These are phyloP conservation scores for Ustilago cynodontis DNA, from an alignment of 1,284 basidiomycete species.

Conservation along the genomic window DNA sequence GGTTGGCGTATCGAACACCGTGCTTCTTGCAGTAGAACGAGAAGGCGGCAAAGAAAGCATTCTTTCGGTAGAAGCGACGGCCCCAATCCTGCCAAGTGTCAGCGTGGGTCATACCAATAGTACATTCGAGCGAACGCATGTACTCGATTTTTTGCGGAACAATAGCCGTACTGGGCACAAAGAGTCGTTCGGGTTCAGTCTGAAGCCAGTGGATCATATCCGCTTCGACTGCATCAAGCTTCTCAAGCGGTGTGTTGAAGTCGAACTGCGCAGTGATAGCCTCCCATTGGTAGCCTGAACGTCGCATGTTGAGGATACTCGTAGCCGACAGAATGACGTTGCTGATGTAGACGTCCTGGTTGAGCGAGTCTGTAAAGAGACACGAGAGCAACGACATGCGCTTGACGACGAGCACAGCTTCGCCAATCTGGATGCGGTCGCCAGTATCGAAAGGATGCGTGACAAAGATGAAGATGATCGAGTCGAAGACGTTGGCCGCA, in stretches of 20 bases:
- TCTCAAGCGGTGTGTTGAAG: constrained; percentile 63
- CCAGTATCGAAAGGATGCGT: constrained; percentile 68
- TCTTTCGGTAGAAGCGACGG: constrained; percentile 59
- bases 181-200: constrained; percentile 66
- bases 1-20: constrained; percentile 60
- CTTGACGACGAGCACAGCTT: constrained; percentile 59
- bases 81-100: constrained; percentile 69
- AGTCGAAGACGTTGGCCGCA: constrained; percentile 66
- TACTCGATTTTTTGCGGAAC: constrained; percentile 63
- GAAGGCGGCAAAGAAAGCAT: constrained; percentile 65
- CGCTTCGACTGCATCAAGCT: constrained; percentile 65
- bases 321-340: constrained; percentile 59
- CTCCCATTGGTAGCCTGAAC: constrained; percentile 67
- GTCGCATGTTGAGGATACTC: constrained; percentile 64
- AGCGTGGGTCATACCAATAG: constrained; percentile 67
- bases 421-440: constrained; percentile 59
- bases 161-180: constrained; percentile 63
- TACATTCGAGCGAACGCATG: constrained; percentile 63
- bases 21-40: constrained; percentile 67
- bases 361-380: constrained; percentile 60
- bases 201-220: constrained; percentile 68
- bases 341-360: constrained; percentile 63
- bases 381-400: constrained; percentile 65
- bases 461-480: constrained; percentile 68
- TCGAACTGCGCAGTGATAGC: constrained; percentile 60